Conservation (phyloP, 23 red algal genomes). For the Gracilariopsis chorda region DNA sequence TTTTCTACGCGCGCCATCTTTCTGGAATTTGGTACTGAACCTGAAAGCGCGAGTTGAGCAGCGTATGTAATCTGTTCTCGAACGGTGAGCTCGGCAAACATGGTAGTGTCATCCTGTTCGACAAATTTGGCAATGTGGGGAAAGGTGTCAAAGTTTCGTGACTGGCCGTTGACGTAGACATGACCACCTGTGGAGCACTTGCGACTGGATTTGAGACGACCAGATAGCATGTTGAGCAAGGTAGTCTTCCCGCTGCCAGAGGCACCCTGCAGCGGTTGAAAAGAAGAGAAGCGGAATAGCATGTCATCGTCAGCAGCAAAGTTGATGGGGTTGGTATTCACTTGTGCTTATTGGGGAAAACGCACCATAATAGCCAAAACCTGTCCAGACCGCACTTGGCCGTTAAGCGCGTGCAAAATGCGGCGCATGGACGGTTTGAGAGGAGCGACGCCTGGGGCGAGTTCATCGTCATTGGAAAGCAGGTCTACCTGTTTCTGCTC, state of each 20-base stretch:
- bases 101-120: conserved; percentile 79
- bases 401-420: conserved; percentile 45
- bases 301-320: too few species aligned
- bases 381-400: conserved; percentile 57
- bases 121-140: conserved; percentile 70
- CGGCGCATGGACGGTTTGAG: conserved; percentile 19
- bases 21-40: background rate
- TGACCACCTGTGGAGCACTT: conserved; percentile 49
- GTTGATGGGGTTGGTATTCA: too few species aligned
- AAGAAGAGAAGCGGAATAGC: too few species aligned
- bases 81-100: conserved; percentile 95
- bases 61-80: conserved; percentile 80
- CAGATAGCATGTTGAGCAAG: conserved; percentile 84
- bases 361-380: conserved; percentile 65
- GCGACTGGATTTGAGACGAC: conserved; percentile 59
- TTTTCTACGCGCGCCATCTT: conserved; percentile 40
- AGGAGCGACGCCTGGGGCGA: background rate
- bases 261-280: conserved; percentile 23
- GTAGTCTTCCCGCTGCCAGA: conserved; percentile 90
- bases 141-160: conserved; percentile 48
- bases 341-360: too few species aligned
- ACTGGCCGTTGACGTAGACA: conserved; percentile 62
- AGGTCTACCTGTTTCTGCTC: background rate
- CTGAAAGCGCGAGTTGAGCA: conserved; percentile 38
- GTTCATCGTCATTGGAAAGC: background rate